A percentile compares a stretch with the other conserved stretches of the same genome.
Conservation (phyloP, 768 basidiomycete species). For the Agaricus blazei region DNA sequence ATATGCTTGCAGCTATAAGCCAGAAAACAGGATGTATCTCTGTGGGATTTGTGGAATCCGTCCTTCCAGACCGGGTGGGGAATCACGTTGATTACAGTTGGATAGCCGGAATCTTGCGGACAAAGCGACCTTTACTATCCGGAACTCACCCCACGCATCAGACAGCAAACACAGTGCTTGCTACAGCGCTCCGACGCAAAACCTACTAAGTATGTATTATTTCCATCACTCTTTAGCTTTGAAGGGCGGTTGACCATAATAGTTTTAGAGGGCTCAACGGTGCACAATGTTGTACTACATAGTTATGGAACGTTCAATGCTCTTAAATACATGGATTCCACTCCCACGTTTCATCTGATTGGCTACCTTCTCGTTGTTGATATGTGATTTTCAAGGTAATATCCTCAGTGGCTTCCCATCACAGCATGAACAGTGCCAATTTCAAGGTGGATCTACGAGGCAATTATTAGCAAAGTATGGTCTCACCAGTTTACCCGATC, state of each 20-base stretch:
- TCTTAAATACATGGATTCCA: no score
- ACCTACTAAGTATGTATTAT: background rate
- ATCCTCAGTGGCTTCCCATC: no score
- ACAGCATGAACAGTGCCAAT: no score
- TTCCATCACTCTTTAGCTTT: background rate
- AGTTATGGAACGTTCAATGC: no score
- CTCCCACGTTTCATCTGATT: no score
- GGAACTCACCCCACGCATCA: slow-evolving; percentile 4
- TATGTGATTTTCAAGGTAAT: no score
- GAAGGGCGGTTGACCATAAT: no score
- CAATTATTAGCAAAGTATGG: no score
- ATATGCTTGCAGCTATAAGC: slow-evolving; percentile 3
- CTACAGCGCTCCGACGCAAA: background rate
- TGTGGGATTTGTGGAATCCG: background rate
- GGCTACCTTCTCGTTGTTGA: no score
- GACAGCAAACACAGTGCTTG: background rate
- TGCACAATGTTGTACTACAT: no score
- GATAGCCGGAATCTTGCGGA: background rate
- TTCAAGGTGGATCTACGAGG: no score
- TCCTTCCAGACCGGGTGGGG: background rate
- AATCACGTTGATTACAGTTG: slow-evolving; percentile 2
- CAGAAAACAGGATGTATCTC: background rate
- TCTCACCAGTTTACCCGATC: no score
- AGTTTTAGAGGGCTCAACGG: background rate
- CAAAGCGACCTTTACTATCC: background rate